Percentiles rank a stretch among this genome's conserved stretches.
phyloP scores from a whole-genome alignment of 2,329 filamentous ascomycete genomes.

The Botrytis squamosa region DNA sequence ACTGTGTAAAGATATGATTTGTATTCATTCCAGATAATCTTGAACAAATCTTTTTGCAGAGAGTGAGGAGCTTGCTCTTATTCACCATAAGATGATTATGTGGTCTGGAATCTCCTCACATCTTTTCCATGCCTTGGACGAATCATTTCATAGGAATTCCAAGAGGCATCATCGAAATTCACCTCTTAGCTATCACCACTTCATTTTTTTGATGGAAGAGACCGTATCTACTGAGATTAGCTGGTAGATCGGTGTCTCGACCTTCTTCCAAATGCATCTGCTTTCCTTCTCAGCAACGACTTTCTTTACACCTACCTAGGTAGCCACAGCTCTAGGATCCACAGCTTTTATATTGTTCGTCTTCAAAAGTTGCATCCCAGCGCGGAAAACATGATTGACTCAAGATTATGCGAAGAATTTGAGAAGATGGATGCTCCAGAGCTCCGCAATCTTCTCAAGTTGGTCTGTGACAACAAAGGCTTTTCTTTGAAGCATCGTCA shows the following conservation, averaged over 20 bases:
- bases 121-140: neutral
- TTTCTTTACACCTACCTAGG: neutral
- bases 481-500: neutral
- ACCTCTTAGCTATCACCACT: neutral
- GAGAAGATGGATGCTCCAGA: constrained; percentile 6
- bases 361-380: too few species aligned
- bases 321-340: neutral
- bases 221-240: neutral
- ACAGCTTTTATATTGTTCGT: neutral
- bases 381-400: neutral
- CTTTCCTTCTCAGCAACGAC: neutral
- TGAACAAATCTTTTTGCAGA: neutral
- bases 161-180: neutral
- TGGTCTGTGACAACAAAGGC: neutral
- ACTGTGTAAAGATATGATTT: too few species aligned
- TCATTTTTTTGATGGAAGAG: neutral
- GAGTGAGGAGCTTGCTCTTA: too few species aligned
- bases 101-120: too few species aligned
- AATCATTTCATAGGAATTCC: neutral
- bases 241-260: neutral
- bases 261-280: neutral
- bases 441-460: neutral
- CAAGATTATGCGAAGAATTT: neutral
- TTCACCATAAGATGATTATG: neutral
- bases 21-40: neutral